phyloP scores from a whole-genome alignment of 768 basidiomycete species.

The Boletus sp. region DNA sequence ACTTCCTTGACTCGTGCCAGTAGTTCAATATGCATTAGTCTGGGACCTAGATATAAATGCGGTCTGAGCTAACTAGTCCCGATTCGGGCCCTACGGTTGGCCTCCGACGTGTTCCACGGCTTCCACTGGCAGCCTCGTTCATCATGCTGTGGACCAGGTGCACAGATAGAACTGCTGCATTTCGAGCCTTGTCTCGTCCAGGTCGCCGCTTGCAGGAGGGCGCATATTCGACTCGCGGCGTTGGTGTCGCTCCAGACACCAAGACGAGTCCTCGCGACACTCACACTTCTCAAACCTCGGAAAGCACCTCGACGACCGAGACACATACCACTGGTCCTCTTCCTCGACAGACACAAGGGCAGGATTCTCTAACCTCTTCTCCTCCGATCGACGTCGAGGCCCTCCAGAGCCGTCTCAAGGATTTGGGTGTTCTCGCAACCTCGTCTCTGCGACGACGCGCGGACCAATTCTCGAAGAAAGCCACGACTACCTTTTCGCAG shows the following conservation, averaged over 20 bases:
- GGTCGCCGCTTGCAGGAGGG: background rate
- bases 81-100: background rate
- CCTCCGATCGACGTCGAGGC: constrained; percentile 27
- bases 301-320: background rate
- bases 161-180: constrained; percentile 2
- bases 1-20: no score
- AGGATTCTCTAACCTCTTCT: background rate
- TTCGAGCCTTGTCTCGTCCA: constrained; percentile 15
- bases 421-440: constrained; percentile 44
- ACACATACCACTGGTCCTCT: background rate
- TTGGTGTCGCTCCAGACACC: background rate
- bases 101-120: background rate
- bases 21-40: no score
- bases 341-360: constrained; percentile 1
- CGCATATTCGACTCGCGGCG: constrained; percentile 7
- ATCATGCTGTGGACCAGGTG: constrained; percentile 21
- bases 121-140: background rate
- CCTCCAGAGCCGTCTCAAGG: constrained; percentile 38
- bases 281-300: constrained; percentile 3
- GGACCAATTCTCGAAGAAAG: constrained; percentile 55
- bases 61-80: background rate
- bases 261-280: constrained; percentile 1
- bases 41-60: no score
- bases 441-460: constrained; percentile 46
- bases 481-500: constrained; percentile 63